Conservation (phyloP, 1,284 basidiomycete species). For the Vanrija sp. region DNA sequence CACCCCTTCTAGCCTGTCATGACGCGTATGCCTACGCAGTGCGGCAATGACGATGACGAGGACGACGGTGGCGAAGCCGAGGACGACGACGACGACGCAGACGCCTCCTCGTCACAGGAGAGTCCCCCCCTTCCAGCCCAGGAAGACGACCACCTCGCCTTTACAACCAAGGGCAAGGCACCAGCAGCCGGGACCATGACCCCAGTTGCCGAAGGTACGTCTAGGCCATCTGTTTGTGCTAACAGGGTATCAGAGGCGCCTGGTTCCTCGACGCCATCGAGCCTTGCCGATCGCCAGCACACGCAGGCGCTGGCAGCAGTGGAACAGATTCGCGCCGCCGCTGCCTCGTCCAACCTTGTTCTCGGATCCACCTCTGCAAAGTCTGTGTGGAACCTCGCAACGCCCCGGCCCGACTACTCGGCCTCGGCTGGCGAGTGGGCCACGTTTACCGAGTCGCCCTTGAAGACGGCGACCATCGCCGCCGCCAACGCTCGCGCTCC, state of each 20-base stretch:
- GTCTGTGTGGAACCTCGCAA: conserved; percentile 1
- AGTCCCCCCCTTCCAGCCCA: neutral
- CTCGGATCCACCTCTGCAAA: neutral
- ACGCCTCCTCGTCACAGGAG: conserved; percentile 6
- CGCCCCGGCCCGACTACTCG: neutral
- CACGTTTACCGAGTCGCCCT: neutral
- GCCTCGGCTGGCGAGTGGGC: neutral
- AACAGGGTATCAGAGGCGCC: neutral
- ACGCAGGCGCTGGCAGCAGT: neutral
- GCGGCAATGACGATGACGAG: conserved; percentile 10
- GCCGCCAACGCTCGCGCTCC: neutral
- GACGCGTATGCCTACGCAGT: conserved; percentile 19
- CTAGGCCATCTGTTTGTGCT: neutral
- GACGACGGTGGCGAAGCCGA: conserved; percentile 33
- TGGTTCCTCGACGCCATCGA: neutral
- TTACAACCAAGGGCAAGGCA: conserved; percentile 1
- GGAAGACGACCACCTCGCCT: neutral
- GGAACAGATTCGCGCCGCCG: neutral
- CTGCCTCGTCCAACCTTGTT: neutral
- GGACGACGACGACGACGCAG: conserved; percentile 18
- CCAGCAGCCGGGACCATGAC: neutral
- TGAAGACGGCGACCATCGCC: too few relatives aligned
- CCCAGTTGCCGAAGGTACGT: neutral
- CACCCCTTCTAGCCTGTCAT: conserved; percentile 36
- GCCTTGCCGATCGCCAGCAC: neutral